A percentile compares a stretch with the other conserved stretches of the same genome.
Conservation (phyloP, 192 early-diverging fungal species). For the Backusella psychrophila region DNA sequence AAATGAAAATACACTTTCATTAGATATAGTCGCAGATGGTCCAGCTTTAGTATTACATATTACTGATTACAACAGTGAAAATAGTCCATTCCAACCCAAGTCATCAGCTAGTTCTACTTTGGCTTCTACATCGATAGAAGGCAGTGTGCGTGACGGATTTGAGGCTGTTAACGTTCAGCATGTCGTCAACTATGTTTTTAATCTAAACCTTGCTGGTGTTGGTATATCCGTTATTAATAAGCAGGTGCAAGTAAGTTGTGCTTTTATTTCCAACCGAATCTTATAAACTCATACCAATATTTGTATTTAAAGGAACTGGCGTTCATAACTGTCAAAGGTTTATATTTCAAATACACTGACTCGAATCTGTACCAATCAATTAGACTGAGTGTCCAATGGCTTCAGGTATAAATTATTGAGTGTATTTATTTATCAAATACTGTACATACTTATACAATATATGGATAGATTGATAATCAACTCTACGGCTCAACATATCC, state of each 20-base stretch:
- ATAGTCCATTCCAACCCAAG: conserved; percentile 46
- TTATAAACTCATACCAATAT: not conserved
- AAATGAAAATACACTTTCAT: conserved; percentile 39
- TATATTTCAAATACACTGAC: conserved; percentile 67
- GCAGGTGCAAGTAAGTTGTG: conserved; percentile 37
- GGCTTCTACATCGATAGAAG: conserved; percentile 19
- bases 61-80: conserved; percentile 46
- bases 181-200: conserved; percentile 42
- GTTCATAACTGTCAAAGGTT: conserved; percentile 67
- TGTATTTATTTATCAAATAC: not conserved
- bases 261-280: not conserved
- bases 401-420: conserved; percentile 38
- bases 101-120: conserved; percentile 18
- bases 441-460: not conserved
- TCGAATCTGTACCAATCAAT: conserved; percentile 64
- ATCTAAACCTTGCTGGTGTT: conserved; percentile 69
- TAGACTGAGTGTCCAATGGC: conserved; percentile 69
- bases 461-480: conserved; percentile 80
- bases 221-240: conserved; percentile 77
- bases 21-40: conserved; percentile 58
- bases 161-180: conserved; percentile 33
- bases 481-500: conserved; percentile 70
- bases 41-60: conserved; percentile 52
- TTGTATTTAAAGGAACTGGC: conserved; percentile 59
- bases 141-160: conserved; percentile 32